These are phyloP conservation scores for Aspergillus affinis DNA, from an alignment of 495 filamentous ascomycete species.

Conservation along the genomic window DNA sequence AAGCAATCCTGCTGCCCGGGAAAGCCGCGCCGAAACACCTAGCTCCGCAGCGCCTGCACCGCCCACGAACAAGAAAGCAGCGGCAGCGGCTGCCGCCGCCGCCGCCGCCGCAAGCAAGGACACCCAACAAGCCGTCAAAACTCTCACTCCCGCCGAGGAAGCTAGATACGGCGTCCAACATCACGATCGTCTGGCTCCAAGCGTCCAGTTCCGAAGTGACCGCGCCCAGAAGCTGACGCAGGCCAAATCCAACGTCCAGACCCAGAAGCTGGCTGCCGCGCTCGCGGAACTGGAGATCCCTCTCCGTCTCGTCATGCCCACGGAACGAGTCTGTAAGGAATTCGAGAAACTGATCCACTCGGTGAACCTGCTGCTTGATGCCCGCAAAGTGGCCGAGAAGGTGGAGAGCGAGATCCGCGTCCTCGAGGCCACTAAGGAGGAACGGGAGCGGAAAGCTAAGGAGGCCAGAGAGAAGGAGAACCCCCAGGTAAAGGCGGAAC, in stretches of 20 bases:
- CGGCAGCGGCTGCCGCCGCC: constrained; percentile 32
- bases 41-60: constrained; percentile 30
- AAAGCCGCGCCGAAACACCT: constrained; percentile 43
- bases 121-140: constrained; percentile 55
- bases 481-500: constrained; percentile 39
- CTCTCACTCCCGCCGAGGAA: constrained; percentile 74
- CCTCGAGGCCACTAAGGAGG: constrained; percentile 61
- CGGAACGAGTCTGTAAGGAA: constrained; percentile 70
- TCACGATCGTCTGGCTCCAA: constrained; percentile 76
- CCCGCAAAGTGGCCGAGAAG: constrained; percentile 81
- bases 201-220: constrained; percentile 80
- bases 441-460: constrained; percentile 50
- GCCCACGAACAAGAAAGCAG: constrained; percentile 56
- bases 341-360: constrained; percentile 78
- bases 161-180: constrained; percentile 76
- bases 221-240: constrained; percentile 77
- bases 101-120: constrained; percentile 34
- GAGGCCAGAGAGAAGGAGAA: constrained; percentile 30
- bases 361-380: constrained; percentile 75
- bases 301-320: constrained; percentile 79
- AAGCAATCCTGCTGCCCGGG: constrained; percentile 23
- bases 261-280: constrained; percentile 72
- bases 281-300: constrained; percentile 80
- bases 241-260: constrained; percentile 80
- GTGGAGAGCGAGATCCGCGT: constrained; percentile 79